Conservation (phyloP, 305 asterid genomes). For the Rubia tinctorum region DNA sequence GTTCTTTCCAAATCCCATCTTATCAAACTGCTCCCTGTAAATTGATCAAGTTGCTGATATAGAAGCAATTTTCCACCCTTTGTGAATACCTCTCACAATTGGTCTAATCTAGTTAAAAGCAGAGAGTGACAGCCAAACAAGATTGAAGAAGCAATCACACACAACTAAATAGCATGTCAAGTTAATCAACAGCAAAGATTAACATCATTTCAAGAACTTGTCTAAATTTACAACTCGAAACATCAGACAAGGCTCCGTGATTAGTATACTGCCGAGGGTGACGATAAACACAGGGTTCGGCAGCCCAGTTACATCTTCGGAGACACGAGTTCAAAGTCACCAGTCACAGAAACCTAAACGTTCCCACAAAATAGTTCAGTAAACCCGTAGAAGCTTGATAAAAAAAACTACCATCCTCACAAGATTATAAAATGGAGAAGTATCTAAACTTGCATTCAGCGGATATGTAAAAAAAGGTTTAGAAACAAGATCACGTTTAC, state of each 20-base stretch:
- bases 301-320: background rate
- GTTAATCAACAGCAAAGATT: background rate
- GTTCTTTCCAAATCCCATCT: slow-evolving; percentile 12
- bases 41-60: background rate
- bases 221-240: background rate
- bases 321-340: background rate
- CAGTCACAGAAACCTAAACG: background rate
- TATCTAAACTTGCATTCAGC: background rate
- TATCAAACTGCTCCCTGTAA: slow-evolving; percentile 6
- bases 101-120: background rate
- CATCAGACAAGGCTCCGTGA: background rate
- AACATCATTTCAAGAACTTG: background rate
- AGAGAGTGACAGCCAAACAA: background rate
- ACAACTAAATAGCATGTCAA: background rate
- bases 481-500: background rate
- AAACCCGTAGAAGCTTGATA: background rate
- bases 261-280: background rate
- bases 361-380: background rate
- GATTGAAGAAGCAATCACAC: slow-evolving; percentile 1
- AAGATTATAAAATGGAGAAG: background rate
- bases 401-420: background rate
- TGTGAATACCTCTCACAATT: background rate
- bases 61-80: slow-evolving; percentile 7
- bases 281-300: background rate
- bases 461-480: background rate